Evolutionary conservation across 2,329 filamentous ascomycete species (phyloP).

Genomic region (Coleophoma cylindrospora): DNA sequence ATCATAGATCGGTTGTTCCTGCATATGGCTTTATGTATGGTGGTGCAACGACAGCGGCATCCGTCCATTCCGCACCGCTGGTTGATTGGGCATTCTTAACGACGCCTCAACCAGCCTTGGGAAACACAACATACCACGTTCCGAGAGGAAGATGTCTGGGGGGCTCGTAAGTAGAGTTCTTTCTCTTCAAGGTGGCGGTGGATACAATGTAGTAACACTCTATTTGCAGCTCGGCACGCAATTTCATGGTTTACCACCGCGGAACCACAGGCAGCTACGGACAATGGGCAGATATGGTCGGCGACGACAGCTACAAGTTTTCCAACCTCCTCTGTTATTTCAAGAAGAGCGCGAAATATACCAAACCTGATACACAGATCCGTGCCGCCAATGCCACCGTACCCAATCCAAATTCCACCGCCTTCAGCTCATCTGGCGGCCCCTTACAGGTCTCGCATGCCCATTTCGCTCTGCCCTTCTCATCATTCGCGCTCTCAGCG

Average conservation of each 20-base stretch:
- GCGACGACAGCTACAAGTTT: not conserved
- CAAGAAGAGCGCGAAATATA: constrained; percentile 26
- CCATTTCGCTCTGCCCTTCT: constrained; percentile 33
- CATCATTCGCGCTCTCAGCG: constrained; percentile 32
- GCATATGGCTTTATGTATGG: not conserved
- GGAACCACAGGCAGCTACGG: not conserved
- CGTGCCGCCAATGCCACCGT: constrained; percentile 23
- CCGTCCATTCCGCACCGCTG: not conserved
- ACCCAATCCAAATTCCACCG: constrained; percentile 24
- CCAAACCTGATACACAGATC: constrained; percentile 18
- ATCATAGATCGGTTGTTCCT: constrained; percentile 2
- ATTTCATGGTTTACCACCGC: constrained; percentile 5
- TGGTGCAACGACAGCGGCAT: not conserved
- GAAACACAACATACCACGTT: constrained; percentile 2
- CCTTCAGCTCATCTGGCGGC: constrained; percentile 25
- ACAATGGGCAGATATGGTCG: constrained; percentile 1
- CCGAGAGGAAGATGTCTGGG: constrained; percentile 8
- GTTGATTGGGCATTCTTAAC: constrained; percentile 4
- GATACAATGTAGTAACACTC: not conserved
- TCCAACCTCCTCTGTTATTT: constrained; percentile 27
- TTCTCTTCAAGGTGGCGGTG: not conserved
- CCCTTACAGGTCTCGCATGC: constrained; percentile 37
- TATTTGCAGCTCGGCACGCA: constrained; percentile 1
- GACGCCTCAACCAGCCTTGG: constrained; percentile 15
- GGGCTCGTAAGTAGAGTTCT: constrained; percentile 4